phyloP scores from a whole-genome alignment of 257 asterid species.

The Nicotiana paniculata region DNA sequence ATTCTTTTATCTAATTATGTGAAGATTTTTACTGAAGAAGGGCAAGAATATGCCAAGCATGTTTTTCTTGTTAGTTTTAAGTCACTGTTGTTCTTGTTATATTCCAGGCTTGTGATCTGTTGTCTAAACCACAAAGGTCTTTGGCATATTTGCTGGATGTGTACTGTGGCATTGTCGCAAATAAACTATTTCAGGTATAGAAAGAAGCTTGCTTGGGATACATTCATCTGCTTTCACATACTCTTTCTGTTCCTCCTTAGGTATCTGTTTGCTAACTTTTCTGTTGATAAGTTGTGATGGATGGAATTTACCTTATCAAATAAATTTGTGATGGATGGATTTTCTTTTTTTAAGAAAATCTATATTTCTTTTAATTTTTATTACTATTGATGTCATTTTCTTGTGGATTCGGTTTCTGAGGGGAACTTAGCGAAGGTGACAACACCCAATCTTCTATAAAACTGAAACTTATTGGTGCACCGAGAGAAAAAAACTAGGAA shows the following conservation, averaged over 20 bases:
- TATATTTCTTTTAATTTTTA: background rate
- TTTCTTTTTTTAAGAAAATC: background rate
- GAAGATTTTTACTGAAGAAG: constrained; percentile 3
- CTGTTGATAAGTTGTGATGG: constrained; percentile 1
- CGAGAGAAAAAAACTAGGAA: no score
- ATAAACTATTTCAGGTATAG: constrained; percentile 77
- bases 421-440: background rate
- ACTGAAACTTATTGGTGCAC: no score
- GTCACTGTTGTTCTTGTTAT: constrained; percentile 13
- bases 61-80: constrained; percentile 7
- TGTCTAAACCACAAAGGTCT: constrained; percentile 88
- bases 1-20: constrained; percentile 4
- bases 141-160: constrained; percentile 85
- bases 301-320: background rate
- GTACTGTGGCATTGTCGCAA: constrained; percentile 61
- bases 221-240: background rate
- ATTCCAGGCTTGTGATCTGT: constrained; percentile 78
- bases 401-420: background rate
- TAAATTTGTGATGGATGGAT: background rate
- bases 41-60: background rate
- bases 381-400: background rate
- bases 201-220: background rate
- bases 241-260: background rate
- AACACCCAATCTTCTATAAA: no score
- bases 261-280: constrained; percentile 1